Conservation (phyloP, 2,329 filamentous ascomycete genomes). For the Juglanconis oblonga region DNA sequence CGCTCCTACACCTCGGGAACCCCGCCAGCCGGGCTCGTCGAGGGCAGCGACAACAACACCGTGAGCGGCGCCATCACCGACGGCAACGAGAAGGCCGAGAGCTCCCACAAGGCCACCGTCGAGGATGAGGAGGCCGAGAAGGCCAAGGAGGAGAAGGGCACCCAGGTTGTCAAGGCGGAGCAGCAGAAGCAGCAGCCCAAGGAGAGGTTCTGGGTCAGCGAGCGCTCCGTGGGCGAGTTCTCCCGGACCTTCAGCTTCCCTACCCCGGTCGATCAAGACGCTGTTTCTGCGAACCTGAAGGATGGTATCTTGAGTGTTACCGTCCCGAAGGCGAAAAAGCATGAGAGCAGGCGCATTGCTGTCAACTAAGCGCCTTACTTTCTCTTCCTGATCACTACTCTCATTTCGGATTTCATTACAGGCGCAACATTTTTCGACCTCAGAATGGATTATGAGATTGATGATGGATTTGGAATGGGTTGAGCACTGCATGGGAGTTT, state of each 20-base stretch:
- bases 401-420: no score
- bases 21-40: conserved; percentile 47
- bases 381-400: neutral
- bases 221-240: conserved; percentile 66
- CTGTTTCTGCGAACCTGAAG: conserved; percentile 59
- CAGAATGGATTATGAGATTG: no score
- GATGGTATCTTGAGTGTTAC: conserved; percentile 63
- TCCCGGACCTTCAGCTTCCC: conserved; percentile 68
- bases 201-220: conserved; percentile 64
- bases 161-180: conserved; percentile 27
- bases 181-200: conserved; percentile 22
- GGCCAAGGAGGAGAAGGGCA: conserved; percentile 29
- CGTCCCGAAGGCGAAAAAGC: conserved; percentile 65
- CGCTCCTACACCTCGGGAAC: conserved; percentile 57
- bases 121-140: conserved; percentile 54
- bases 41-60: conserved; percentile 30
- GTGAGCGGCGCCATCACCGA: conserved; percentile 40
- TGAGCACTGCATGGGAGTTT: no score
- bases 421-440: no score
- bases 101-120: conserved; percentile 58
- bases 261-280: conserved; percentile 58
- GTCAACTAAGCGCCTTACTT: conserved; percentile 40
- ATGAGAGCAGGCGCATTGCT: conserved; percentile 52
- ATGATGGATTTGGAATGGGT: no score
- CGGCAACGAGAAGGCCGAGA: conserved; percentile 30